Evolutionary conservation across 257 asterid genomes (phyloP), one percentile per base, ranked within the genome.

Genomic region (Penstemon davidsonii): DNA sequence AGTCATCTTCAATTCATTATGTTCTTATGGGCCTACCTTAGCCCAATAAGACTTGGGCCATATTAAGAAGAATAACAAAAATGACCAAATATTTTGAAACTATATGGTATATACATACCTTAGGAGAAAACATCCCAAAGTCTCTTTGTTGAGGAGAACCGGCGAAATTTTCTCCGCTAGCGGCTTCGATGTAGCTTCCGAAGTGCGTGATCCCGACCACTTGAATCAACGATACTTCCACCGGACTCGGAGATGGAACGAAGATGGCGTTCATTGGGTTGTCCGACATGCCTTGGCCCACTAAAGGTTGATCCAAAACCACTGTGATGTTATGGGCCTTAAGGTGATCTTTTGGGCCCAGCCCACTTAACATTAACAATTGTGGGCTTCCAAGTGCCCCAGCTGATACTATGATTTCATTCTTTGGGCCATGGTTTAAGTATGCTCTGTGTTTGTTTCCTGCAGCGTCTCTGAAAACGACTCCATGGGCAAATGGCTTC

Each of bases 311-410:
- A 73, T 85, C 87, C 71, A 88, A 47, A n/a, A 90, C 80, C 0
- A 87, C 61, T 0, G 77, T 55, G 6, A 87, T 85, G 12, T 87
- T 84, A 59, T 80, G 90, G 75, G 86, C 82, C 71, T 73, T 79
- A 3, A 93, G 82, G 4, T 93, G 95, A 0, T 60, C 75, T 11
- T 39, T 5, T 53, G 95, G 95, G 73, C 97, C 98, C 33, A 93
- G 12, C 0, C 98, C 96, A 58, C 98, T 93, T 57, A 93, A 67
- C 95, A 93, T 88, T 54, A 93, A 53, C 39, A 88, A 40, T 15
- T 93, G 98, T 72, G 98, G 98, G 91, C 98, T 93, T 52, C 97
- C 97, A 25, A 93, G 76, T 3, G 95, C 95, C 62, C 99, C 99
- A 3, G 91, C 79, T n/a, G 96, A 84, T 9, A 93, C 15, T 50